A percentile compares a stretch with the other conserved stretches of the same genome.
These are phyloP conservation scores for Pleurostoma richardsiae DNA, from an alignment of 2,329 filamentous ascomycete genomes.

Conservation along the genomic window DNA sequence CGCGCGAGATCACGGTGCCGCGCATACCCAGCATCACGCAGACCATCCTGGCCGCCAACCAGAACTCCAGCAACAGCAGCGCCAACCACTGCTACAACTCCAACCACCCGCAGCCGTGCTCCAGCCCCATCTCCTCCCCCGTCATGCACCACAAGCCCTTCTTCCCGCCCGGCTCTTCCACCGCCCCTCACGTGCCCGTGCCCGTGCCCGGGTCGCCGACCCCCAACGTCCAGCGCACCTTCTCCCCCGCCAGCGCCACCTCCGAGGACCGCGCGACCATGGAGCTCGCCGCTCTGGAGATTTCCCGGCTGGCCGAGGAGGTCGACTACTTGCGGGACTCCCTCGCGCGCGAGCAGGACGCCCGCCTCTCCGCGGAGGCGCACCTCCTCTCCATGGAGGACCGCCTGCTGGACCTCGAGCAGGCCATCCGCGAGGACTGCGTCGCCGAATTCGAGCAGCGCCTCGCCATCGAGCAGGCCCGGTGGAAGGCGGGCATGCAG, in stretches of 20 bases:
- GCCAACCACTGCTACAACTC: constrained; percentile 7
- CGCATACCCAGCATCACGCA: constrained; percentile 78
- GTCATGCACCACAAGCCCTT: constrained; percentile 32
- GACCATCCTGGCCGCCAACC: constrained; percentile 50
- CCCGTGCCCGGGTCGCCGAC: constrained; percentile 11
- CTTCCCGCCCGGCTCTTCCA: constrained; percentile 28
- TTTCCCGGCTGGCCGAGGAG: constrained; percentile 72
- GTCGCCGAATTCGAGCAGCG: constrained; percentile 78
- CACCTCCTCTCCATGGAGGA: constrained; percentile 68
- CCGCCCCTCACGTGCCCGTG: constrained; percentile 10
- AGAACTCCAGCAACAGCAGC: constrained; percentile 10
- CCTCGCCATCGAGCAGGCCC: constrained; percentile 66
- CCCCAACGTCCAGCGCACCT: constrained; percentile 25
- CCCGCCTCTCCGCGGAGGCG: constrained; percentile 66
- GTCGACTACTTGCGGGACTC: constrained; percentile 69
- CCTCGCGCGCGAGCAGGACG: constrained; percentile 65
- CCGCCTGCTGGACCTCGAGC: constrained; percentile 63
- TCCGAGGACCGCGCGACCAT: constrained; percentile 64
- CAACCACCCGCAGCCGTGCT: constrained; percentile 15
- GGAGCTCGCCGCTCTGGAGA: constrained; percentile 75
- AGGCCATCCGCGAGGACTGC: constrained; percentile 83
- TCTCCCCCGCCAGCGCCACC: constrained; percentile 31
- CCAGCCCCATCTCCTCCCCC: constrained; percentile 19
- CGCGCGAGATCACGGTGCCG: constrained; percentile 87
- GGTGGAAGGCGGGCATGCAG: constrained; percentile 77